These are phyloP conservation scores for Neurospora sp. DNA, from an alignment of 495 filamentous ascomycete genomes.

Conservation along the genomic window DNA sequence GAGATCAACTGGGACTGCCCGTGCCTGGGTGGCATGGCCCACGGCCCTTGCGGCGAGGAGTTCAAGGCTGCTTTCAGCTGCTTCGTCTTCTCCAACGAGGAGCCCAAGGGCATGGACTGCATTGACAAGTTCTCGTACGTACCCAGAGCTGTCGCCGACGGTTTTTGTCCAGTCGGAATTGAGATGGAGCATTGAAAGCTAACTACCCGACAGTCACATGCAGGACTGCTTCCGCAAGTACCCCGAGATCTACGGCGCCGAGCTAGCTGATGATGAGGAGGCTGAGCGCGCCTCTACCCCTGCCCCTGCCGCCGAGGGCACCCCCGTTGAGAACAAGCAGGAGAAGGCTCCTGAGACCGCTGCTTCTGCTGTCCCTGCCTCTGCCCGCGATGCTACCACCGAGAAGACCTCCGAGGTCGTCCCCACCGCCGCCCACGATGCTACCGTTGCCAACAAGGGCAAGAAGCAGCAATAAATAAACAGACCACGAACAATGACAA, in stretches of 20 bases:
- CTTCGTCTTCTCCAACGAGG: slow-evolving; percentile 87
- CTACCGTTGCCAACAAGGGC: slow-evolving; percentile 18
- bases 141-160: not conserved
- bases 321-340: not conserved
- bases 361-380: not conserved
- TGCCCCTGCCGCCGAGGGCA: slow-evolving; percentile 5
- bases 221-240: slow-evolving; percentile 91
- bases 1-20: slow-evolving; percentile 99
- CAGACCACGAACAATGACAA: not conserved
- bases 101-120: slow-evolving; percentile 98
- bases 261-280: slow-evolving; percentile 78
- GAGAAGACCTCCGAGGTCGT: not conserved
- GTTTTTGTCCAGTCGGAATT: not conserved
- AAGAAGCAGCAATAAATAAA: slow-evolving; percentile 11
- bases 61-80: slow-evolving; percentile 95
- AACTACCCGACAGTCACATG: slow-evolving; percentile 56
- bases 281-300: slow-evolving; percentile 15
- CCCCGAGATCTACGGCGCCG: slow-evolving; percentile 86
- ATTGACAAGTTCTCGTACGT: slow-evolving; percentile 95
- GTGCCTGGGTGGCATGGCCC: slow-evolving; percentile 92
- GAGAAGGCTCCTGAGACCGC: not conserved
- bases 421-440: slow-evolving; percentile 15
- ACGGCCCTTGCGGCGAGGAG: slow-evolving; percentile 91
- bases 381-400: not conserved
- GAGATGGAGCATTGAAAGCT: slow-evolving; percentile 12